Evolutionary conservation across 768 basidiomycete species (phyloP).

Genomic region (Austroboletus eburneus): DNA sequence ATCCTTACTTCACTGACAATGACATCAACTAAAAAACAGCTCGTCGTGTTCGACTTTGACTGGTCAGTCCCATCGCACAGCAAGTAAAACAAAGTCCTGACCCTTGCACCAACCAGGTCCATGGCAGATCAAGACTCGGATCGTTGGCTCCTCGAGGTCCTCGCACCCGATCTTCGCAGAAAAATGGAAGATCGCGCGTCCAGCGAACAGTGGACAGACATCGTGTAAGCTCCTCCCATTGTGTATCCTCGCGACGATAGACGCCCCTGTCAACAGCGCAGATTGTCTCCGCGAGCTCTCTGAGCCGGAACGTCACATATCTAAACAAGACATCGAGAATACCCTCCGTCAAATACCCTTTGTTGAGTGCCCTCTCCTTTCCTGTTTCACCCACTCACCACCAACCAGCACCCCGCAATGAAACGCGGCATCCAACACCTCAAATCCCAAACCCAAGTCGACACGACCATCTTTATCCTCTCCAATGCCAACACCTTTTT

Average conservation of each 20-base stretch:
- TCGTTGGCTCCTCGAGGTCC: constrained; percentile 86
- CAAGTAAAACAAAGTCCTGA: not conserved
- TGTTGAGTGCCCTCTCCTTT: constrained; percentile 41
- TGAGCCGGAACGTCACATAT: constrained; percentile 57
- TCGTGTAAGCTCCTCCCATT: too few relatives aligned
- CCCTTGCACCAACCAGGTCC: constrained; percentile 59
- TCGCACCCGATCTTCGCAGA: constrained; percentile 78
- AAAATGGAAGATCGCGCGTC: constrained; percentile 52
- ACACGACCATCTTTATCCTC: constrained; percentile 80
- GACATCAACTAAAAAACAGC: constrained; percentile 46
- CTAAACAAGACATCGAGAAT: constrained; percentile 68
- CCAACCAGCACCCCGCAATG: constrained; percentile 92
- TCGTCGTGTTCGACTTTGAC: constrained; percentile 96
- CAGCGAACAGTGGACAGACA: constrained; percentile 86
- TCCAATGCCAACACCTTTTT: constrained; percentile 94
- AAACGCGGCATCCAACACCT: constrained; percentile 77
- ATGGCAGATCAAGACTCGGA: constrained; percentile 96
- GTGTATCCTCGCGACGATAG: too few relatives aligned
- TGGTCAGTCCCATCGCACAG: constrained; percentile 48
- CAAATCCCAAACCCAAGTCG: constrained; percentile 55
- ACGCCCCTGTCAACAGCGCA: constrained; percentile 41
- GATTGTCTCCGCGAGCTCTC: constrained; percentile 62
- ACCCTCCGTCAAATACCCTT: constrained; percentile 83
- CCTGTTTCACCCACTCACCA: not conserved
- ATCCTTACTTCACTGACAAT: constrained; percentile 9